These are phyloP conservation scores for Termitomyces sp. DNA, from an alignment of 768 basidiomycete species.

Conservation along the genomic window DNA sequence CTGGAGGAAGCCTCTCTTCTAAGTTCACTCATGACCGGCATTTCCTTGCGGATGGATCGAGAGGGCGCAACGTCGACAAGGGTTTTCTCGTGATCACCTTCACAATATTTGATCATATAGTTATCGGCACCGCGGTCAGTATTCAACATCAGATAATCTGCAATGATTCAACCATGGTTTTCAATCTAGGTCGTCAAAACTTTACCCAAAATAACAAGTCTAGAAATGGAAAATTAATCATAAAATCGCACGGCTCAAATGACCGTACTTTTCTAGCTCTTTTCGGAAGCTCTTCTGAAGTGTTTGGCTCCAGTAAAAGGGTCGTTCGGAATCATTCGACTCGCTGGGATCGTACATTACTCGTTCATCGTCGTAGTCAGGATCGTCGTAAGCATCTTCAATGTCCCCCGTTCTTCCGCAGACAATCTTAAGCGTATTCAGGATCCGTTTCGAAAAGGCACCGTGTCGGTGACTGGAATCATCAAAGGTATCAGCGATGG, in stretches of 20 bases:
- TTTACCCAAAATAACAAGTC: constrained; percentile 80
- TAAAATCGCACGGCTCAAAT: not conserved
- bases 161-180: not conserved
- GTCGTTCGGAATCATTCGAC: constrained; percentile 45
- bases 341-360: constrained; percentile 66
- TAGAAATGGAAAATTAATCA: constrained; percentile 24
- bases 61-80: constrained; percentile 79
- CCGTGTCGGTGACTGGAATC: constrained; percentile 78
- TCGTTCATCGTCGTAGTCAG: constrained; percentile 73
- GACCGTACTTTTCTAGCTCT: constrained; percentile 78
- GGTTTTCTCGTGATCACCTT: constrained; percentile 73
- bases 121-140: constrained; percentile 88
- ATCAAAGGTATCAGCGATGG: constrained; percentile 82
- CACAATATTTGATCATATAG: constrained; percentile 91
- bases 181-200: not conserved
- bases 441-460: constrained; percentile 59
- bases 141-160: constrained; percentile 90
- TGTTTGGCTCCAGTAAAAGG: constrained; percentile 80
- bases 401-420: constrained; percentile 82
- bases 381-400: constrained; percentile 65
- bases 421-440: constrained; percentile 69
- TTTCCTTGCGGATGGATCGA: constrained; percentile 57
- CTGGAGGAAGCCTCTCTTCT: constrained; percentile 39
- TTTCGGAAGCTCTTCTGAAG: constrained; percentile 82
- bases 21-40: constrained; percentile 74